Evolutionary conservation across 2,329 filamentous ascomycete genomes (phyloP).

Genomic region (Ophiobolus disseminans): DNA sequence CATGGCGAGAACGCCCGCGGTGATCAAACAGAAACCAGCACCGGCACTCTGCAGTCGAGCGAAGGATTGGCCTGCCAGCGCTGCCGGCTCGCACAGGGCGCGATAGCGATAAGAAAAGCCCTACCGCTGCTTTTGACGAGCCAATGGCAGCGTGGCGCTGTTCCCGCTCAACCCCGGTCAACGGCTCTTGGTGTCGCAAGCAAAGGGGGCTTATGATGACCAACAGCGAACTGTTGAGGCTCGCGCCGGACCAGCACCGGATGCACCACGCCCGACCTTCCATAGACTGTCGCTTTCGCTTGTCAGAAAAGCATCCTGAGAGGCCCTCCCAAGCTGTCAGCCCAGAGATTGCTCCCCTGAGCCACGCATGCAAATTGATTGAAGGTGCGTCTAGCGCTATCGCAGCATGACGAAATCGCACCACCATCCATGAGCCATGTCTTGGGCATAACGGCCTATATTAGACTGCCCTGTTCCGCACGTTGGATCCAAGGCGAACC

Average conservation of each 20-base stretch:
- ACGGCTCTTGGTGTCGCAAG: constrained; percentile 30
- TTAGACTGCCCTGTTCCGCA: constrained; percentile 32
- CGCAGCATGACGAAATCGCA: constrained; percentile 27
- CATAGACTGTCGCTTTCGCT: constrained; percentile 7
- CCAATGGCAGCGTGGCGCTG: constrained; percentile 34
- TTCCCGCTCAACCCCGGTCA: constrained; percentile 35
- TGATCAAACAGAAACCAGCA: constrained; percentile 40
- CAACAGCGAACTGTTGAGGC: constrained; percentile 33
- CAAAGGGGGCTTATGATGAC: constrained; percentile 34
- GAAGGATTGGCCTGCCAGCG: constrained; percentile 27
- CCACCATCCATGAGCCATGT: constrained; percentile 8
- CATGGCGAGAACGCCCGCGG: constrained; percentile 22
- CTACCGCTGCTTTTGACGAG: constrained; percentile 14
- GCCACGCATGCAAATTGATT: constrained; percentile 26
- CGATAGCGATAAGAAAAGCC: constrained; percentile 32
- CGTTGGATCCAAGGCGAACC: constrained; percentile 16
- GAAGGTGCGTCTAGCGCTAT: constrained; percentile 14
- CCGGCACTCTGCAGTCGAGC: constrained; percentile 9
- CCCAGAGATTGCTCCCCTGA: constrained; percentile 24
- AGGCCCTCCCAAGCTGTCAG: constrained; percentile 9
- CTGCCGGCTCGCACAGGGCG: constrained; percentile 20
- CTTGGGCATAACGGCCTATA: constrained; percentile 21
- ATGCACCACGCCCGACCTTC: constrained; percentile 16
- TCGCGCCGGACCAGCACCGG: constrained; percentile 21
- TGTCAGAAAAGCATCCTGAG: constrained; percentile 12